Base-by-base conservation (phyloP, 2,329 filamentous ascomycete genomes). In the Arthrobotrys pseudoclavata region DNA sequence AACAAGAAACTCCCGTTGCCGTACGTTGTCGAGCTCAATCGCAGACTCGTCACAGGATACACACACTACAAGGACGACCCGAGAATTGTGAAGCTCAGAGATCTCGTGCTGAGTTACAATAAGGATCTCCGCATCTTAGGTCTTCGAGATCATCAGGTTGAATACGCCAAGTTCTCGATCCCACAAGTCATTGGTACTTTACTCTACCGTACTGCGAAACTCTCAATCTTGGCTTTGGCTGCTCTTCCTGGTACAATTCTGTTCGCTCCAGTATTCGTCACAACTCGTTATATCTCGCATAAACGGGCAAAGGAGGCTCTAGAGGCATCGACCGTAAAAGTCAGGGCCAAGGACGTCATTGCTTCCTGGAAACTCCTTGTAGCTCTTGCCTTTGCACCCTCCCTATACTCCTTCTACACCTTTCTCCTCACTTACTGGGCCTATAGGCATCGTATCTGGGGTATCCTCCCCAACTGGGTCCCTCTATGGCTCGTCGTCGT, bases 281-380 rank as follows among this genome's bases (percentile, higher is more conserved):
- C 91, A 9, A 92, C 93, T 48, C 96, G 95, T 83, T 85, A 91
- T 70, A 95, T 96, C 82, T 96, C 92, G 71, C 88, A 89, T 70
- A 89, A 90, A 81, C 97, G 97, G 85, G 93, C 93, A 9, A 90
- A 89, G 82, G 91, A 94, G 84, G 94, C 94, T 1, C 86, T 97
- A 74, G 93, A 93, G 15, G 93, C 91, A 13, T 96, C 92, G 4
- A 91, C 91, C 0, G 94, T 97, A 83, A 97, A 97, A 85, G 89
- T 97, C 70, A 91, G 94, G 82, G 94, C 92, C 22, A 89, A 91
- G 76, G 94, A 97, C 83, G 94, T 97, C 67, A 94, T 97, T 87
- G 93, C 93, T 0, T 97, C 94, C 0, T 97, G 94, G 94, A 97
- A 97, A 84, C 88, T 97, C 18, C 87, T 97, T 37, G 93, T 97